Evolutionary conservation across 371 early-diverging fungal species (phyloP), one percentile per base, ranked within the genome.

Genomic region (Mortierella sp.): DNA sequence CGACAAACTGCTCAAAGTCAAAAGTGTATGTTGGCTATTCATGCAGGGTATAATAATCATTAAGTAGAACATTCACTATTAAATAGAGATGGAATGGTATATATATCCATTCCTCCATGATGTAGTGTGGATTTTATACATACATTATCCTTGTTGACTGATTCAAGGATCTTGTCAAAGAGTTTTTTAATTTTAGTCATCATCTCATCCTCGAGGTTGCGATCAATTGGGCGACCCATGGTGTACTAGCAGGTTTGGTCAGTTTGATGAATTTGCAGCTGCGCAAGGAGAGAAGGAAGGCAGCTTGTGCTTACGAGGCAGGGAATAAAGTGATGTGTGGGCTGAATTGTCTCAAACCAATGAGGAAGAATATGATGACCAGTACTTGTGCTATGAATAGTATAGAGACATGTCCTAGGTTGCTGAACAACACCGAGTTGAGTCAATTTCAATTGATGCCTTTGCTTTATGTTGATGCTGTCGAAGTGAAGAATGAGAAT

Each of bases 131-230:
- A 6, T 51, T 51, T 10, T 31, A 23, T 32, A 40, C 71, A 43
- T 79, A 79, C 80, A 47, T 79, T 69, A 29, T 79, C 80, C 47
- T 79, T 79, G 56, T 79, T 73, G 64, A 73, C 80, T 8, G 67
- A 60, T 10, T 79, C 80, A 26, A 73, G 70, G 45, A 74, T 69
- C 56, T 64, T 49, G 55, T 79, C 70, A 29, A 79, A 79, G 37
- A 79, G 74, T n/a, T 29, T 55, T 53, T 70, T 69, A 63, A 79
- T 74, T 64, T 79, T 79, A 49, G 70, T 62, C 68, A 79, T 73
- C 70, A 79, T 62, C 62, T 79, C 80, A 61, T 70, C 67, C 45
- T 79, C 74, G 64, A 79, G 80, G 55, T 74, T 72, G 61, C 79
- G 79, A 62, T 53, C 70, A 65, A 72, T 62, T 47, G 79, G 73